Base-by-base conservation (phyloP, 2,329 filamentous ascomycete species). In the Fusarium sp. region DNA sequence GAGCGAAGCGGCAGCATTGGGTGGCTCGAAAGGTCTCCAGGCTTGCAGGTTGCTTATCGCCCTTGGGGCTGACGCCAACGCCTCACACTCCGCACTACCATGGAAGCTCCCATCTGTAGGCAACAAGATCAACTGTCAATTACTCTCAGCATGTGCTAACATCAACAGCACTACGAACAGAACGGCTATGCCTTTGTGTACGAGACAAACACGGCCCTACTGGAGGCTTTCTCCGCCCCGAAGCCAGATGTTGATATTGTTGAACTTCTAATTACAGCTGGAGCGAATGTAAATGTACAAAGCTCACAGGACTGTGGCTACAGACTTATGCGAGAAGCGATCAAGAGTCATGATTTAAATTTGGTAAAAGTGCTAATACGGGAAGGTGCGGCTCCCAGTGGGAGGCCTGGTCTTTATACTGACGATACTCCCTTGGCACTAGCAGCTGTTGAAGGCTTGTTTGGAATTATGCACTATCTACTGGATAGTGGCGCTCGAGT, bases 1-100 rank as follows among this genome's bases (percentile, higher is more conserved):
- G n/a, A n/a, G n/a, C 4, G 5, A 21, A 39, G 51, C 52, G 7
- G 38, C 12, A 16, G 0, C 0, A 0, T 16, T 42, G 10, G n/a
- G 38, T 7, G 38, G n/a, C 7, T 25, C 0, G 8, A 42, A 33
- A 25, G 27, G 38, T 0, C 18, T 33, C 1, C 21, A 56, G 11
- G 8, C n/a, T 25, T 56, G 38, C 38, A 10, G 3, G 3, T 19
- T 55, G 10, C 37, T 55, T 21, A 21, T 29, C 8, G 12, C 21
- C 1, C 25, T 18, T 5, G 44, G 44, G 12, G 44, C 18, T 9
- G 4, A 44, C 0, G 10, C 4, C 1, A 29, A 29, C 27, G 27
- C 27, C 27, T 29, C 27, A 10, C 6, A 6, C 21, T 4, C 12
- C 21, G 16, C 23, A 18, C 4, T 10, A 7, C 6, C 0, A 21